Conservation (phyloP, 2,329 filamentous ascomycete species). For the Coniochaeta sp. region DNA sequence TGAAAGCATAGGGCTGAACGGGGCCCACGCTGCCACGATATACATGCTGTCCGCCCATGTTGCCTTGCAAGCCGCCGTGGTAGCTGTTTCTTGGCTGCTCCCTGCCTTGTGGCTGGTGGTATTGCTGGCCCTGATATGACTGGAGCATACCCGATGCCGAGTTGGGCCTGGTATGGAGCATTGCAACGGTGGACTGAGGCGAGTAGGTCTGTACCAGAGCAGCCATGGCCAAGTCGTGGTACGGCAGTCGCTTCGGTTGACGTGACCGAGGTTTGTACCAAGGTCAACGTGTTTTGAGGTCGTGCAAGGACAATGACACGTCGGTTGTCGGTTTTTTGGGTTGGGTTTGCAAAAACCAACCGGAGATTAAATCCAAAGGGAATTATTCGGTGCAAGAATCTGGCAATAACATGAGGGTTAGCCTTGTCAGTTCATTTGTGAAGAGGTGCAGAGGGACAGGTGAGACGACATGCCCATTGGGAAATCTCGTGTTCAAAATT, state of each 20-base stretch:
- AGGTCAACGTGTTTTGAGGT: constrained; percentile 59
- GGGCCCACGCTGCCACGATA: constrained; percentile 52
- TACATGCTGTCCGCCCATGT: constrained; percentile 32
- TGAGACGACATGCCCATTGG: neutral
- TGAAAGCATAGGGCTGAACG: constrained; percentile 73
- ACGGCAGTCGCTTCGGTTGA: neutral
- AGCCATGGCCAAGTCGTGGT: constrained; percentile 53
- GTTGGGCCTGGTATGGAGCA: constrained; percentile 67
- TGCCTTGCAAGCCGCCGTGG: constrained; percentile 39
- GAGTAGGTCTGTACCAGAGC: constrained; percentile 77
- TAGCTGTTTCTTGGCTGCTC: constrained; percentile 42
- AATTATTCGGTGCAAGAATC: neutral
- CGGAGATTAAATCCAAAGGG: neutral
- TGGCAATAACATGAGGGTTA: neutral
- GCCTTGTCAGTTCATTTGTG: no score
- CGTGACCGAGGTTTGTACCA: constrained; percentile 60
- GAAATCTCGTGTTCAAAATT: constrained; percentile 1
- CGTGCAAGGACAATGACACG: neutral
- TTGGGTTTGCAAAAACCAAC: neutral
- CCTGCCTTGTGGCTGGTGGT: constrained; percentile 34
- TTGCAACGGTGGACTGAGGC: constrained; percentile 67
- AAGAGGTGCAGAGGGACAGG: neutral
- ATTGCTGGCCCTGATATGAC: constrained; percentile 43
- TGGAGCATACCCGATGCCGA: constrained; percentile 58
- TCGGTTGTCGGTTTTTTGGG: neutral